Evolutionary conservation across 345 rosid species (phyloP).

Genomic region (Viola odorata): DNA sequence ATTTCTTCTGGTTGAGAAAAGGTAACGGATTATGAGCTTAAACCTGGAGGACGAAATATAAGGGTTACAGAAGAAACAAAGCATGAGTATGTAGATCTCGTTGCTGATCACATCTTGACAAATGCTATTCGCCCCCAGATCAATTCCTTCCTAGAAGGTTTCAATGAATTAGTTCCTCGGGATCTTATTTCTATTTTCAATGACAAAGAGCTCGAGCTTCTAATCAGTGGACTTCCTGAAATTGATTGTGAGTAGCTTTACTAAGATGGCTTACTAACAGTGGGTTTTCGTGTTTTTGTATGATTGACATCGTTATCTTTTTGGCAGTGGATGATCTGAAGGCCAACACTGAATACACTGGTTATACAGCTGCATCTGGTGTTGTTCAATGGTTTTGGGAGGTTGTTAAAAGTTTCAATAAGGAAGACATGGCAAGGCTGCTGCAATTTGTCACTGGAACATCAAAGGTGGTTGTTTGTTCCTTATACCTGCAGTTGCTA

Average conservation of each 20-base stretch:
- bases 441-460: constrained; percentile 97
- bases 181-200: constrained; percentile 86
- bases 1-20: constrained; percentile 26
- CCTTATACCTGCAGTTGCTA: not conserved
- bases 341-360: constrained; percentile 80
- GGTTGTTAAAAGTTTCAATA: constrained; percentile 76
- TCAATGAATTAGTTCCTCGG: constrained; percentile 66
- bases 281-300: constrained; percentile 11
- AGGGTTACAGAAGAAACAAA: constrained; percentile 96
- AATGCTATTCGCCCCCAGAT: constrained; percentile 97
- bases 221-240: constrained; percentile 99
- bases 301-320: constrained; percentile 11
- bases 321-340: constrained; percentile 80
- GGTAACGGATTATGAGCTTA: constrained; percentile 98
- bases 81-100: constrained; percentile 96
- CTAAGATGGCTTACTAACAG: constrained; percentile 1
- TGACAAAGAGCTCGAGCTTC: constrained; percentile 98
- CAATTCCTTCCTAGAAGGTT: constrained; percentile 82
- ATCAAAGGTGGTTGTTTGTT: constrained; percentile 55
- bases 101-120: constrained; percentile 89
- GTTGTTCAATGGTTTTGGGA: constrained; percentile 98
- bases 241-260: constrained; percentile 71
- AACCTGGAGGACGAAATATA: constrained; percentile 91
- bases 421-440: constrained; percentile 94
- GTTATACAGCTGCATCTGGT: constrained; percentile 73